Percentiles rank a stretch among this genome's conserved stretches.
Evolutionary conservation across 192 early-diverging fungal species (phyloP).

Genomic region (Podila epicladia): DNA sequence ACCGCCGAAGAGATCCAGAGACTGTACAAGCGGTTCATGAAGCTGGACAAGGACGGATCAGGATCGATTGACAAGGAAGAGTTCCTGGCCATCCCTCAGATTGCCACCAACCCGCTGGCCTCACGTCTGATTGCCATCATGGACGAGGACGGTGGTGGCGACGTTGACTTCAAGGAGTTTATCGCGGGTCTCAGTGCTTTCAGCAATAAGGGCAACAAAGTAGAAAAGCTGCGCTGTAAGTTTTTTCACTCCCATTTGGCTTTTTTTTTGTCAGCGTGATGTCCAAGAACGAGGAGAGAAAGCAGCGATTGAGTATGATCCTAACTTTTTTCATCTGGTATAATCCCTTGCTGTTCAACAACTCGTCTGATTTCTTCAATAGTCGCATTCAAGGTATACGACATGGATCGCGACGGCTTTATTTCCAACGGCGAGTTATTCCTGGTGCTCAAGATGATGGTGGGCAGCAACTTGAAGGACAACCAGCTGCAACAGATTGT

Average conservation of each 20-base stretch:
- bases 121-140: constrained; percentile 96
- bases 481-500: constrained; percentile 99
- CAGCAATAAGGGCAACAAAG: constrained; percentile 92
- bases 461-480: constrained; percentile 95
- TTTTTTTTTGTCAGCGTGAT: constrained; percentile 1
- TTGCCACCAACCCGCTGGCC: constrained; percentile 97
- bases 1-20: constrained; percentile 95
- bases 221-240: constrained; percentile 94
- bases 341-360: not conserved
- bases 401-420: constrained; percentile 98
- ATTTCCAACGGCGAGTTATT: constrained; percentile 99
- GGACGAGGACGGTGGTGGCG: constrained; percentile 97
- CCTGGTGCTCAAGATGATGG: constrained; percentile 99
- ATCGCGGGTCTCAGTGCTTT: constrained; percentile 95
- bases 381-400: constrained; percentile 99
- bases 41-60: constrained; percentile 97
- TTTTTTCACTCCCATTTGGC: not conserved
- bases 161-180: constrained; percentile 99
- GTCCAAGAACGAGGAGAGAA: not conserved
- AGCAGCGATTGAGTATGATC: constrained; percentile 17
- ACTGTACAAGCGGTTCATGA: constrained; percentile 98
- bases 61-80: constrained; percentile 98
- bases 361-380: not conserved
- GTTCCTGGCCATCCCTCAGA: constrained; percentile 95
- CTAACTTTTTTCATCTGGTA: not conserved